A percentile compares a stretch with the other conserved stretches of the same genome.
Conservation (phyloP, 1,139 yeast genomes). For the Candida sojae region DNA sequence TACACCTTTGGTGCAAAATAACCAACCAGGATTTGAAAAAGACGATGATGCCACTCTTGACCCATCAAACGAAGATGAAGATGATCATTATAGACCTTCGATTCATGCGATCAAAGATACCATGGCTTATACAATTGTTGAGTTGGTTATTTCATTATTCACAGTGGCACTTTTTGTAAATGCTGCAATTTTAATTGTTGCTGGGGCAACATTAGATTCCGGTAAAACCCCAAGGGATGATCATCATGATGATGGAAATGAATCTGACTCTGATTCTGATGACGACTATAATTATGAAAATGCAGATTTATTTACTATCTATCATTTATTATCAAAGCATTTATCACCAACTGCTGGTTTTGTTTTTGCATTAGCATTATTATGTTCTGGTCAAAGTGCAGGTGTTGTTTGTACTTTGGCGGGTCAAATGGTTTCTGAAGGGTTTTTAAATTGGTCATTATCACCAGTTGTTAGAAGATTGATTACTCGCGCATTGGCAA, state of each 20-base stretch:
- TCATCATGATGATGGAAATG: conserved; percentile 42
- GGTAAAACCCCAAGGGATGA: conserved; percentile 13
- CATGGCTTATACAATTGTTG: conserved; percentile 65
- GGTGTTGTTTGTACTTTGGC: conserved; percentile 98
- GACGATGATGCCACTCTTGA: conserved; percentile 29
- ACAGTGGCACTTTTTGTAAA: conserved; percentile 81
- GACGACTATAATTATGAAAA: conserved; percentile 45
- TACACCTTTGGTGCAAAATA: conserved; percentile 10
- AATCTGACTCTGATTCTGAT: conserved; percentile 51
- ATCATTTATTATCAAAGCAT: conserved; percentile 68
- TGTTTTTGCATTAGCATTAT: conserved; percentile 85
- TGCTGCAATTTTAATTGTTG: conserved; percentile 73
- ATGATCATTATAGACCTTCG: conserved; percentile 59
- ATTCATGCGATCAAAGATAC: conserved; percentile 67
- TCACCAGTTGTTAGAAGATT: conserved; percentile 86
- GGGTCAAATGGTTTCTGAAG: conserved; percentile 96
- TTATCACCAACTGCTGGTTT: conserved; percentile 91
- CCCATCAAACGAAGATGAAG: conserved; percentile 20
- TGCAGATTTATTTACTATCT: conserved; percentile 87
- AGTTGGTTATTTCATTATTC: conserved; percentile 64
- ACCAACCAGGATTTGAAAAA: conserved; percentile 18
- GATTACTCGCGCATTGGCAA: conserved; percentile 81
- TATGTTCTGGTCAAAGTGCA: conserved; percentile 97
- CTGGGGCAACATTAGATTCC: conserved; percentile 64
- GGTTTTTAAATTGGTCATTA: conserved; percentile 82